These are phyloP conservation scores for Diaporthe aspalathi DNA, from an alignment of 2,329 filamentous ascomycete genomes.

Conservation along the genomic window DNA sequence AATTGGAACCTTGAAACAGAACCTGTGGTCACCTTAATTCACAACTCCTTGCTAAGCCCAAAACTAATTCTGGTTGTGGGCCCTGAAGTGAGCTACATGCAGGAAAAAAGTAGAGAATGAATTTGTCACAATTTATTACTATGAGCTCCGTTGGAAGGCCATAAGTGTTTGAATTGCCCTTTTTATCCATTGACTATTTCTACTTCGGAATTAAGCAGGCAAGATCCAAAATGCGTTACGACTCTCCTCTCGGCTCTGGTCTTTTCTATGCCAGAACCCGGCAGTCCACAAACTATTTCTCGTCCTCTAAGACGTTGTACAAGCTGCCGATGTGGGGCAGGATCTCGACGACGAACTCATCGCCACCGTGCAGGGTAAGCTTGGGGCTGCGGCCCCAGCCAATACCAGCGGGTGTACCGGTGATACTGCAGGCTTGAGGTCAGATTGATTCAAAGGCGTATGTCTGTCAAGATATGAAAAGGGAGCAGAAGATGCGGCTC, in stretches of 20 bases:
- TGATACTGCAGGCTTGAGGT: conserved; percentile 44
- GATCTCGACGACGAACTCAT: conserved; percentile 58
- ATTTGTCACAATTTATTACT: no score
- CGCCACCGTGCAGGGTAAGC: conserved; percentile 52
- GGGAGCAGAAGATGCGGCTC: no score
- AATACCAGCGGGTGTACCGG: conserved; percentile 57
- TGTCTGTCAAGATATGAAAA: no score
- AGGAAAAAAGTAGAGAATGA: no score
- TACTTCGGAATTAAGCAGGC: no score
- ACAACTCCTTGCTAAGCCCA: no score
- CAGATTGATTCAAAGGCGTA: background rate
- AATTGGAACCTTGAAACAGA: no score
- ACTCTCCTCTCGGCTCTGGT: background rate
- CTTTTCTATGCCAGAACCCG: background rate
- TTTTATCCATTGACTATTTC: background rate
- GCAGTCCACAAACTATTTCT: conserved; percentile 44
- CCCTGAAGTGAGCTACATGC: no score
- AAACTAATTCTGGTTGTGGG: no score
- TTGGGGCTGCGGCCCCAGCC: conserved; percentile 53
- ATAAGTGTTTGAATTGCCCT: no score
- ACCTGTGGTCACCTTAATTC: no score
- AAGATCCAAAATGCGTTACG: background rate
- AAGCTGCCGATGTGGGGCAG: conserved; percentile 56
- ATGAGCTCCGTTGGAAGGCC: no score
- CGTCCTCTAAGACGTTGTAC: conserved; percentile 52